Evolutionary conservation across 2,329 filamentous ascomycete genomes (phyloP), one percentile per base, ranked within the genome.

Genomic region (Rachicladosporium sp.): DNA sequence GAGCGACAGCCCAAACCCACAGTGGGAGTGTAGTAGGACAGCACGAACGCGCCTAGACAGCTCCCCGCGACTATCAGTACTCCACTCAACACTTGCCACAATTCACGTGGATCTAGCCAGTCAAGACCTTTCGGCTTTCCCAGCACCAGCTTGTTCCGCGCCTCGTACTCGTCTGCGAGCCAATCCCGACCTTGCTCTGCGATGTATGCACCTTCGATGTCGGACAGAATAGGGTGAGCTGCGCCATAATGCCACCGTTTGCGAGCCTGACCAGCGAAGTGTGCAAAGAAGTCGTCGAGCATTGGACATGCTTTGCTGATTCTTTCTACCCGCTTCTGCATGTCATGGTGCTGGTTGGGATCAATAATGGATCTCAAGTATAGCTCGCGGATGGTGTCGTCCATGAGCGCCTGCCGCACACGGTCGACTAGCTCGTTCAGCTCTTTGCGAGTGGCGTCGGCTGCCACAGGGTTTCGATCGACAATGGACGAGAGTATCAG

Each of bases 1-100:
- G 60, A 61, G 29, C 43, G 36, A 40, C 49, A 52, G 0, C 64
- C 64, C 1, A 68, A 50, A 1, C 66, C 66, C 1, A 68, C 63
- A 1, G 65, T 68, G 0, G 66, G 66, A 0, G 65, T 68, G 44
- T 59, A 64, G 44, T 52, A 68, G 6, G 59, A 63, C 11, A 68
- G 43, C 6, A 63, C 52, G 37, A 65, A 67, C 0, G 63, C 59
- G 2, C 62, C 62, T 4, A 56, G 51, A 12, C 51, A 55, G 19
- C 57, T 61, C 10, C 49, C 58, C 4, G 44, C 49, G 3, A 68
- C 58, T 19, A 65, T 60, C 2, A 58, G 36, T 8, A 62, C 43
- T 0, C 62, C 57, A 10, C 54, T 56, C 2, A 50, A 34, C 7
- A 68, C 55, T 31, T 68, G 64, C 59, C 62, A 65, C 7, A 65